phyloP scores from a whole-genome alignment of 441 rosid genomes.

The Croton laevigatus region DNA sequence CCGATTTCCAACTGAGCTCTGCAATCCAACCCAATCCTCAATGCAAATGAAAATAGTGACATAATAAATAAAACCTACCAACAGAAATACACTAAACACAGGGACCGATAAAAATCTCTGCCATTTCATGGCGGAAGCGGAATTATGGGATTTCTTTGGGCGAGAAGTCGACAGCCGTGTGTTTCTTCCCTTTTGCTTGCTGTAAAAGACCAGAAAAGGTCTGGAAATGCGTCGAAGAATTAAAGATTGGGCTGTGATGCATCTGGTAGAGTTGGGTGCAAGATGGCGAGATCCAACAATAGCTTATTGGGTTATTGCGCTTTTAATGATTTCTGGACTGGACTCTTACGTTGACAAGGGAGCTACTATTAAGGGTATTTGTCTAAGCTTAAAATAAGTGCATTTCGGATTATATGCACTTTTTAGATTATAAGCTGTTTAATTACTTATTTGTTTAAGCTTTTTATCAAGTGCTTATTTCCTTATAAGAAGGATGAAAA shows the following conservation, averaged over 20 bases:
- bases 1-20: slow-evolving; percentile 55
- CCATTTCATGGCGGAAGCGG: slow-evolving; percentile 44
- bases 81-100: slow-evolving; percentile 40
- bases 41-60: slow-evolving; percentile 58
- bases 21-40: slow-evolving; percentile 62
- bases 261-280: not conserved
- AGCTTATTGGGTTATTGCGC: not conserved
- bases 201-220: not conserved
- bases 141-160: slow-evolving; percentile 4
- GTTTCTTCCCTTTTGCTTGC: too few relatives aligned
- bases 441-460: too few relatives aligned
- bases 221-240: not conserved
- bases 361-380: too few relatives aligned
- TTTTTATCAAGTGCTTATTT: too few relatives aligned
- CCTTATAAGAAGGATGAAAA: too few relatives aligned
- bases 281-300: not conserved
- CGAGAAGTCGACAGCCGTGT: not conserved
- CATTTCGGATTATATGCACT: too few relatives aligned
- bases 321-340: too few relatives aligned
- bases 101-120: slow-evolving; percentile 61
- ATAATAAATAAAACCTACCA: slow-evolving; percentile 64
- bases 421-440: too few relatives aligned
- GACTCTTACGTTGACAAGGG: too few relatives aligned
- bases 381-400: too few relatives aligned
- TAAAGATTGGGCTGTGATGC: too few relatives aligned